A percentile compares a stretch with the other conserved stretches of the same genome.
Conservation (phyloP, 1,284 basidiomycete genomes). For the Ceratobasidium sp. region DNA sequence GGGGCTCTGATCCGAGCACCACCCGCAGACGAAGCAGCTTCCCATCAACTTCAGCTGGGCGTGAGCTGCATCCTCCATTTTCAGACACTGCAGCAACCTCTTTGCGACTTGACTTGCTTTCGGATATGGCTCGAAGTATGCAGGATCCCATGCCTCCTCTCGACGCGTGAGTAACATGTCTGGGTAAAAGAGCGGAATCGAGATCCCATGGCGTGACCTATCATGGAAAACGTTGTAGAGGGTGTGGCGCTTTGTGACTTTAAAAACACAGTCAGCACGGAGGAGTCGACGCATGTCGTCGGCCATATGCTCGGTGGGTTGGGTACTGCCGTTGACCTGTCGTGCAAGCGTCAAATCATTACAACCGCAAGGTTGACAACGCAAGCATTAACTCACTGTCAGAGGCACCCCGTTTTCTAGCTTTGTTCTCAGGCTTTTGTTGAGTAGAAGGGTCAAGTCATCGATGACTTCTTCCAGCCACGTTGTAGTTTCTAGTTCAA, state of each 20-base stretch:
- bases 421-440: background rate
- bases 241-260: background rate
- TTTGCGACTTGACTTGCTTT: background rate
- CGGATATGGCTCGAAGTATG: background rate
- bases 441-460: background rate
- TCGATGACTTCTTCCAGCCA: background rate
- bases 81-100: conserved; percentile 4
- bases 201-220: background rate
- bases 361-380: too few species aligned
- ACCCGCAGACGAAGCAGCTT: background rate
- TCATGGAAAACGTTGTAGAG: background rate
- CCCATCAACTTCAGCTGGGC: conserved; percentile 9
- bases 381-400: too few species aligned
- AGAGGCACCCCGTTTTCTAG: background rate
- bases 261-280: conserved; percentile 5
- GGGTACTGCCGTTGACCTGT: background rate
- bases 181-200: conserved; percentile 2
- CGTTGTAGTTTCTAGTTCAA: background rate
- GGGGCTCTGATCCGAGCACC: background rate
- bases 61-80: background rate
- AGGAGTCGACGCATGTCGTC: background rate
- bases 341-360: background rate
- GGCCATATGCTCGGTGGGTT: background rate
- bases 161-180: conserved; percentile 6
- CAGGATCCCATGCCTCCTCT: background rate